Percentiles rank a stretch among this genome's conserved stretches.
Evolutionary conservation across 208 protist genomes (phyloP).

Genomic region (Leishmania amazonensis): DNA sequence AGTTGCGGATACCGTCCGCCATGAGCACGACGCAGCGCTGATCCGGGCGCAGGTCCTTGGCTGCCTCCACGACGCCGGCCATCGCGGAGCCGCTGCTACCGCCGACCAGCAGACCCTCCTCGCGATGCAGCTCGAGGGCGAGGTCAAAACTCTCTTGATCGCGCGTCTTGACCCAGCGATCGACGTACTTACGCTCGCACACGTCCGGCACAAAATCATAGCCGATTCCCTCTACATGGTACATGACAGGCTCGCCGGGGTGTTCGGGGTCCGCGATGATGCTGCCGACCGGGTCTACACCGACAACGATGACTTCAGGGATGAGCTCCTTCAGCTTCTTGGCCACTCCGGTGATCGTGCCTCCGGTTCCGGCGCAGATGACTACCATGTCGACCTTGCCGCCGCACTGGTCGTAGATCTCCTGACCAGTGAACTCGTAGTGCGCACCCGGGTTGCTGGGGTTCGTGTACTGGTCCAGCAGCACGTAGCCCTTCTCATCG

Average conservation of each 20-base stretch:
- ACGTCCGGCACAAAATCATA: conserved; percentile 98
- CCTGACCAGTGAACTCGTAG: conserved; percentile 95
- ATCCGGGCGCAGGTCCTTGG: conserved; percentile 88
- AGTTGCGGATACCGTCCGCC: conserved; percentile 97
- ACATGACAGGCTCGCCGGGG: conserved; percentile 40
- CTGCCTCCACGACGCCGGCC: conserved; percentile 88
- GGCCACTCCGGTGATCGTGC: conserved; percentile 96
- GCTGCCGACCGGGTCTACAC: conserved; percentile 96
- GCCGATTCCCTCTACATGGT: conserved; percentile 98
- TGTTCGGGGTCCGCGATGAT: conserved; percentile 94
- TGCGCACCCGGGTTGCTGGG: conserved; percentile 95
- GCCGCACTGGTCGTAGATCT: conserved; percentile 95
- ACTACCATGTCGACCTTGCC: conserved; percentile 97
- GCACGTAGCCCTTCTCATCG: conserved; percentile 94
- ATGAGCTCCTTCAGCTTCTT: conserved; percentile 67
- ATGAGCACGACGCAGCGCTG: conserved; percentile 96
- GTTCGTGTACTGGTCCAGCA: conserved; percentile 98
- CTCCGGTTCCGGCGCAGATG: conserved; percentile 95
- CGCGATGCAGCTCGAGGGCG: conserved; percentile 89
- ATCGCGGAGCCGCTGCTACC: conserved; percentile 95
- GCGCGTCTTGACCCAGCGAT: conserved; percentile 94
- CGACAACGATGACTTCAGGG: conserved; percentile 91
- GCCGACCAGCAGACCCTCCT: conserved; percentile 96
- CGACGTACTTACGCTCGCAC: conserved; percentile 89
- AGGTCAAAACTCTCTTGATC: conserved; percentile 96